A percentile compares a stretch with the other conserved stretches of the same genome.
These are phyloP conservation scores for Fusarium euwallaceae DNA, from an alignment of 2,329 filamentous ascomycete genomes.

Conservation along the genomic window DNA sequence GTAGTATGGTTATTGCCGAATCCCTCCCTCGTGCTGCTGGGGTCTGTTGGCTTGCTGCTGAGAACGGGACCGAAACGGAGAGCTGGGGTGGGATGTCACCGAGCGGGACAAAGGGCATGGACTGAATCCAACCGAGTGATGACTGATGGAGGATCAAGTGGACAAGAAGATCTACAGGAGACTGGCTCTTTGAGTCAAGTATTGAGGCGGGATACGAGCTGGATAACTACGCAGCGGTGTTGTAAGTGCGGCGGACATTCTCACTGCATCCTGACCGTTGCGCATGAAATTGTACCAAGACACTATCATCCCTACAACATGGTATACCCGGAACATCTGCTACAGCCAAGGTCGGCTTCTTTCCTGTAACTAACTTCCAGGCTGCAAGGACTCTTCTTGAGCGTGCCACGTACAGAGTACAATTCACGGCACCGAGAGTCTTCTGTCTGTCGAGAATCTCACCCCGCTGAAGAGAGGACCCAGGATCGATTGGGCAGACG, in stretches of 20 bases:
- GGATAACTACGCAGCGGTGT: background rate
- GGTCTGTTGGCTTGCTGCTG: slow-evolving; percentile 11
- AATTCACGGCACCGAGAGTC: background rate
- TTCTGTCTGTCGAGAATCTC: slow-evolving; percentile 9
- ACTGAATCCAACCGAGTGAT: background rate
- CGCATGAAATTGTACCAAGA: background rate
- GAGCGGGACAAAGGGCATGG: slow-evolving; percentile 24
- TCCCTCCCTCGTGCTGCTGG: slow-evolving; percentile 13
- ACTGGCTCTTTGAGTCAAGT: background rate
- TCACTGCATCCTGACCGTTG: background rate
- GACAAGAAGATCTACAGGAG: slow-evolving; percentile 25
- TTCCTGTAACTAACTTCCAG: background rate
- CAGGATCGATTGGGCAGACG: slow-evolving; percentile 33
- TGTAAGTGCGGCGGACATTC: background rate
- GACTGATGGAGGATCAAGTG: background rate
- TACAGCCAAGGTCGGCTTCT: background rate
- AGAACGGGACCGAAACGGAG: slow-evolving; percentile 2
- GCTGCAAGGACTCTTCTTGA: background rate
- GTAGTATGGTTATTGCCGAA: slow-evolving; percentile 28
- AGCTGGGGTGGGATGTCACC: slow-evolving; percentile 24
- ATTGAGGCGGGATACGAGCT: background rate
- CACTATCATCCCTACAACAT: background rate
- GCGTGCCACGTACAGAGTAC: slow-evolving; percentile 2
- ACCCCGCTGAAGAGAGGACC: slow-evolving; percentile 36
- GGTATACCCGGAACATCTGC: background rate